Conservation (phyloP, 148 eudicot species). For the Cornus controversa region DNA sequence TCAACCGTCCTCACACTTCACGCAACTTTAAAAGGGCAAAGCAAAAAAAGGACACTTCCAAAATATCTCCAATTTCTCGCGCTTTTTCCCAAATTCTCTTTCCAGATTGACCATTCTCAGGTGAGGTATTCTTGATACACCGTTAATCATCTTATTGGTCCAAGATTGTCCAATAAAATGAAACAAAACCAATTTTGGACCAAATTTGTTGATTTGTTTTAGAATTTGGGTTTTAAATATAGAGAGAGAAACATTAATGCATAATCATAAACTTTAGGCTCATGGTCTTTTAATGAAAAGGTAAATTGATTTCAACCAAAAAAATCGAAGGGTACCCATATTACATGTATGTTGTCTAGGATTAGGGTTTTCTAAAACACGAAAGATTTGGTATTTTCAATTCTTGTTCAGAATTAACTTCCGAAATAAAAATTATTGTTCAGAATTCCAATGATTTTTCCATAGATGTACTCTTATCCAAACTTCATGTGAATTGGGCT, state of each 20-base stretch:
- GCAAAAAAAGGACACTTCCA: background rate
- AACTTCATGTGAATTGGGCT: background rate
- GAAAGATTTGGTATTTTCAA: background rate
- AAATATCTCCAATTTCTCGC: background rate
- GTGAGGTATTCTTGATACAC: background rate
- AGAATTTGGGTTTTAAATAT: background rate
- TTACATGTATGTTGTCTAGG: background rate
- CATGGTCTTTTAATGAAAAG: conserved; percentile 1
- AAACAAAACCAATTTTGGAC: background rate
- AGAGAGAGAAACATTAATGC: background rate
- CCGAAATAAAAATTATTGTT: background rate
- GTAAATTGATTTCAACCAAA: background rate
- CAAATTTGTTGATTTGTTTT: background rate
- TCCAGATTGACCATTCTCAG: background rate
- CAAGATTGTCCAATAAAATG: background rate
- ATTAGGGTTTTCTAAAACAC: conserved; percentile 9
- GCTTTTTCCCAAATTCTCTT: background rate
- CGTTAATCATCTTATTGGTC: background rate
- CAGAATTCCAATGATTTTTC: background rate
- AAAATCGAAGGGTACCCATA: background rate
- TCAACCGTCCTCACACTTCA: background rate
- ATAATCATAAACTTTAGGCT: background rate
- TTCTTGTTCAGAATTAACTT: background rate
- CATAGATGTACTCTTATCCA: conserved; percentile 1
- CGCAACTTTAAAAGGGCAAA: background rate